Conservation (phyloP, 495 filamentous ascomycete species). For the Aspergillus panamensis region DNA sequence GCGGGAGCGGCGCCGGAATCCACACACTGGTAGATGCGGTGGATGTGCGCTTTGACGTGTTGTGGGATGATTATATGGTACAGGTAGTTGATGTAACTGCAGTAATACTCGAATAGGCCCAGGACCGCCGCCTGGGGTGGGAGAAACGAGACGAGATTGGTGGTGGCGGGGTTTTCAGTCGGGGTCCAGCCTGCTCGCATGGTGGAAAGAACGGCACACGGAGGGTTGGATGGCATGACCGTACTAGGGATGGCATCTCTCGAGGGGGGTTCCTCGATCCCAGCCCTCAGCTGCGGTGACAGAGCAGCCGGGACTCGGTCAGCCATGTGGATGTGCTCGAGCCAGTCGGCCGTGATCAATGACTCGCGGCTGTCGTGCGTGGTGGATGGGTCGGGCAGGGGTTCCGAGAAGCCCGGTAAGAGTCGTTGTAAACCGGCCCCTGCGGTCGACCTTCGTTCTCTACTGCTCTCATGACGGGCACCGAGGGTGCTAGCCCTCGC, state of each 20-base stretch:
- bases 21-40: constrained; percentile 30
- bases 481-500: too few species aligned
- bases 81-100: constrained; percentile 34
- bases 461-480: too few species aligned
- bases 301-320: constrained; percentile 31
- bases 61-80: constrained; percentile 37
- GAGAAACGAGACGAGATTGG: constrained; percentile 26
- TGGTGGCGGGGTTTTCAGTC: constrained; percentile 22
- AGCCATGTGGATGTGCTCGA: constrained; percentile 42
- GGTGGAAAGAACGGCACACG: background rate
- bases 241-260: background rate
- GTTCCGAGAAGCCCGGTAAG: too few species aligned
- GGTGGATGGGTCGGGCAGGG: background rate
- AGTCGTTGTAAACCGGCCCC: too few species aligned
- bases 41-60: constrained; percentile 29
- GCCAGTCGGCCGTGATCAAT: constrained; percentile 30
- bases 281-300: constrained; percentile 25
- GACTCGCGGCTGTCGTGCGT: constrained; percentile 21
- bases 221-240: background rate
- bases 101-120: constrained; percentile 36
- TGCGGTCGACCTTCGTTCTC: too few species aligned
- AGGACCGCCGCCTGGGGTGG: constrained; percentile 29
- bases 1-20: constrained; percentile 16
- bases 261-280: constrained; percentile 10
- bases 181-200: constrained; percentile 6